Evolutionary conservation across 768 basidiomycete species (phyloP).

Genomic region (Phaeotremella fagi): DNA sequence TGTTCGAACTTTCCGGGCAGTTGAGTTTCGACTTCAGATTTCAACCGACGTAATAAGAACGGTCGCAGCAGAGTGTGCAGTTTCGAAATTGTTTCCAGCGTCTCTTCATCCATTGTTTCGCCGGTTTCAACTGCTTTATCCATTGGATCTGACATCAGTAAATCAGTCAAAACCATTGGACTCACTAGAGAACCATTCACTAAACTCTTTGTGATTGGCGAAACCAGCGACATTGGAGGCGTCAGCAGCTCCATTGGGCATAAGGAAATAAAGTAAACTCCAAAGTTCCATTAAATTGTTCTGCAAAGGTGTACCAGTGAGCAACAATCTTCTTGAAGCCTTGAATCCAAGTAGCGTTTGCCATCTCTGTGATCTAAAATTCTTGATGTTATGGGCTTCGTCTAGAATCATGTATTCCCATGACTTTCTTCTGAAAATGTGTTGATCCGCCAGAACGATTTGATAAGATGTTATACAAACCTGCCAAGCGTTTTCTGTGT

Average conservation of each 20-base stretch:
- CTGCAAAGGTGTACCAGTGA: slow-evolving; percentile 49
- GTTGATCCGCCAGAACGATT: slow-evolving; percentile 81
- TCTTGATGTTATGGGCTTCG: slow-evolving; percentile 97
- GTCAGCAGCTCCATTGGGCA: slow-evolving; percentile 47
- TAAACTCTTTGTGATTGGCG: slow-evolving; percentile 87
- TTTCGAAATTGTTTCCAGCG: slow-evolving; percentile 73
- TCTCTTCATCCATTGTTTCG: slow-evolving; percentile 66
- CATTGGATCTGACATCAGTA: slow-evolving; percentile 66
- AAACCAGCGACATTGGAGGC: slow-evolving; percentile 55
- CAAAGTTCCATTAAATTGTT: slow-evolving; percentile 52
- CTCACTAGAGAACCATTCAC: slow-evolving; percentile 93
- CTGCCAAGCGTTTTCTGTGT: slow-evolving; percentile 81
- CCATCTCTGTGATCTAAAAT: slow-evolving; percentile 91
- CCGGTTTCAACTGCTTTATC: slow-evolving; percentile 79
- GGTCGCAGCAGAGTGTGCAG: slow-evolving; percentile 54
- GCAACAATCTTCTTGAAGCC: slow-evolving; percentile 41
- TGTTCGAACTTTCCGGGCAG: slow-evolving; percentile 74
- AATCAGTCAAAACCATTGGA: slow-evolving; percentile 13
- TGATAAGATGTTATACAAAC: slow-evolving; percentile 94
- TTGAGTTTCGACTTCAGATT: slow-evolving; percentile 50
- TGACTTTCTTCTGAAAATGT: slow-evolving; percentile 82
- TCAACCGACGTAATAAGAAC: slow-evolving; percentile 49
- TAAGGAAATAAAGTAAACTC: slow-evolving; percentile 51
- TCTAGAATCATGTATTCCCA: slow-evolving; percentile 98
- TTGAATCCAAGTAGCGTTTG: slow-evolving; percentile 79